A percentile compares a stretch with the other conserved stretches of the same genome.
These are phyloP conservation scores for Arachnomyces sp. DNA, from an alignment of 2,329 filamentous ascomycete species.

Conservation along the genomic window DNA sequence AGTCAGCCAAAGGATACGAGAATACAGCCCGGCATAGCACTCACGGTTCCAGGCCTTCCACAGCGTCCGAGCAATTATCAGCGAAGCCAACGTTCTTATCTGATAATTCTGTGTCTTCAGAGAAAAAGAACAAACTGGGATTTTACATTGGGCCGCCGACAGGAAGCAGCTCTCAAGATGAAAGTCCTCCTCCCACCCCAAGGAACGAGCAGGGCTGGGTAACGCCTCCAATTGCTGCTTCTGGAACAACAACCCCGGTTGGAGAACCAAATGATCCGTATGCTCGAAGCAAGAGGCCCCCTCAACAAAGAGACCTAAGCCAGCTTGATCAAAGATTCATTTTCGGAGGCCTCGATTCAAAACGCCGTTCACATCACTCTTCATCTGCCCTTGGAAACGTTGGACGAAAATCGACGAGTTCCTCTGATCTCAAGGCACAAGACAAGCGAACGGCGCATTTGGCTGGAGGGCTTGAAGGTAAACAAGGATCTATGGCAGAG, in stretches of 20 bases:
- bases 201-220: slow-evolving; percentile 38
- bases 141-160: slow-evolving; percentile 52
- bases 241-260: slow-evolving; percentile 68
- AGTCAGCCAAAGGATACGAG: slow-evolving; percentile 21
- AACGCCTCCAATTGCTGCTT: slow-evolving; percentile 54
- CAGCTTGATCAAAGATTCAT: slow-evolving; percentile 75
- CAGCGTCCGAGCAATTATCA: slow-evolving; percentile 33
- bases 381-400: slow-evolving; percentile 22
- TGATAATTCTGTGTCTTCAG: slow-evolving; percentile 35
- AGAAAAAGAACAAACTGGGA: slow-evolving; percentile 40
- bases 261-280: slow-evolving; percentile 81
- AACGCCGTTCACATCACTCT: slow-evolving; percentile 50
- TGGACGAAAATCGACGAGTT: slow-evolving; percentile 32
- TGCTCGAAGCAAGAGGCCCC: slow-evolving; percentile 68
- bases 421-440: slow-evolving; percentile 34
- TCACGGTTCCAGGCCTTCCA: slow-evolving; percentile 31
- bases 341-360: slow-evolving; percentile 68
- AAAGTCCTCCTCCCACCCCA: slow-evolving; percentile 56
- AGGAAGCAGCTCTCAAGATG: slow-evolving; percentile 50
- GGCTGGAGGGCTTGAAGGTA: slow-evolving; percentile 42
- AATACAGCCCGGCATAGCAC: slow-evolving; percentile 26
- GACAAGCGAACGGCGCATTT: slow-evolving; percentile 44
- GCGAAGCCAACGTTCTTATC: slow-evolving; percentile 37
- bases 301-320: slow-evolving; percentile 58
- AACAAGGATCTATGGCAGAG: slow-evolving; percentile 82